Percentiles rank a stretch among this genome's conserved stretches.
Conservation (phyloP, 441 rosid genomes). For the Populus trichocarpa region DNA sequence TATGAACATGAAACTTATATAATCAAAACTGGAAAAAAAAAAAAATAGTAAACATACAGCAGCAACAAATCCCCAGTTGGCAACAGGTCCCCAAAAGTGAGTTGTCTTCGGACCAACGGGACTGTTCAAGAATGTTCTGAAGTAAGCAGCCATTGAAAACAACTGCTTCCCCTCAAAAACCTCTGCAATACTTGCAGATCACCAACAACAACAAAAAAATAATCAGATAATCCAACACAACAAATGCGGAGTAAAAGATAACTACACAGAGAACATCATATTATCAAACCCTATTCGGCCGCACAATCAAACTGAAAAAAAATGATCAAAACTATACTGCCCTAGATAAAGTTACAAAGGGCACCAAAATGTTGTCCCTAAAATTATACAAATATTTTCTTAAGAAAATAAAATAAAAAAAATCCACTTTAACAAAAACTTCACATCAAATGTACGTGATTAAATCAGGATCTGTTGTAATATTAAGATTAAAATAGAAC, state of each 20-base stretch:
- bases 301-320: not conserved
- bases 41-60: constrained; percentile 52
- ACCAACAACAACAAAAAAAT: not conserved
- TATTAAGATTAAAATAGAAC: not conserved
- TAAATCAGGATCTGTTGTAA: not conserved
- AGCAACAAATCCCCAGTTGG: constrained; percentile 92
- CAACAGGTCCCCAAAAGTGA: constrained; percentile 97
- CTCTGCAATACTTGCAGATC: constrained; percentile 10
- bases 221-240: not conserved
- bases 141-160: constrained; percentile 48
- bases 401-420: no score
- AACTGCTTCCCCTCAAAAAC: not conserved
- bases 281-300: no score
- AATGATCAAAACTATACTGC: not conserved
- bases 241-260: not conserved
- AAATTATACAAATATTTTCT: no score
- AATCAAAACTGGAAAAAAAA: not conserved
- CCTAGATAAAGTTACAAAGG: no score
- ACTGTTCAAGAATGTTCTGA: constrained; percentile 81
- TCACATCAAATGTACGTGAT: not conserved
- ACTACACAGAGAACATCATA: not conserved
- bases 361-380: no score
- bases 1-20: not conserved
- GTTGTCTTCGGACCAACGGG: constrained; percentile 96
- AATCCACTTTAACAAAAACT: not conserved